Conservation (phyloP, 169 alveolate genomes). For the Cryptosporidium bovis region DNA sequence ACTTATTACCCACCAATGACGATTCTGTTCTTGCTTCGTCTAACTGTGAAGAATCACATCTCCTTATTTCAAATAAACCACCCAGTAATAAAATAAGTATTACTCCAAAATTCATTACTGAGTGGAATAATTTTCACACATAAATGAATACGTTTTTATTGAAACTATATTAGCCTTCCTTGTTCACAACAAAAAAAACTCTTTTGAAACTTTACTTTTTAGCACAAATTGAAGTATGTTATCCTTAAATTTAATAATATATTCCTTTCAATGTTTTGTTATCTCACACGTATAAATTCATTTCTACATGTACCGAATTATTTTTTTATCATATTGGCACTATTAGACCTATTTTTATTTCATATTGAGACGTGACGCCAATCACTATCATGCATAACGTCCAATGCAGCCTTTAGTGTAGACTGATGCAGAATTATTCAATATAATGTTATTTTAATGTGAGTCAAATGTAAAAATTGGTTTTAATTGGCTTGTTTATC, state of each 20-base stretch:
- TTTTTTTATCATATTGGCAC: neutral
- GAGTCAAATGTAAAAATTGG: too few relatives aligned
- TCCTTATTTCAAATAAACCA: neutral
- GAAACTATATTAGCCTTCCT: neutral
- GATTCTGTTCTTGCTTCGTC: too few relatives aligned
- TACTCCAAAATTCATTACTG: conserved; percentile 15
- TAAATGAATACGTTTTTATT: neutral
- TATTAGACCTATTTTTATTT: neutral
- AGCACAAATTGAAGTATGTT: too few relatives aligned
- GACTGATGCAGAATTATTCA: conserved; percentile 10
- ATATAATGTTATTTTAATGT: neutral
- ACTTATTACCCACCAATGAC: neutral
- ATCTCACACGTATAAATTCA: too few relatives aligned
- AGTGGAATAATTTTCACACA: neutral
- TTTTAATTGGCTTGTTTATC: too few relatives aligned
- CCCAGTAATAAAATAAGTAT: neutral
- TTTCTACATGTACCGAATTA: conserved; percentile 1
- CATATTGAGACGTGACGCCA: neutral
- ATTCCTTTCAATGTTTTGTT: too few relatives aligned
- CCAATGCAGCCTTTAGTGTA: conserved; percentile 2
- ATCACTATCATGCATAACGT: neutral
- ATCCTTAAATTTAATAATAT: too few relatives aligned
- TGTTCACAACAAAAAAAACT: neutral
- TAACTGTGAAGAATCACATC: neutral
- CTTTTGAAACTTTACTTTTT: neutral